phyloP scores from a whole-genome alignment of 441 rosid genomes.

The Biscutella laevigata region DNA sequence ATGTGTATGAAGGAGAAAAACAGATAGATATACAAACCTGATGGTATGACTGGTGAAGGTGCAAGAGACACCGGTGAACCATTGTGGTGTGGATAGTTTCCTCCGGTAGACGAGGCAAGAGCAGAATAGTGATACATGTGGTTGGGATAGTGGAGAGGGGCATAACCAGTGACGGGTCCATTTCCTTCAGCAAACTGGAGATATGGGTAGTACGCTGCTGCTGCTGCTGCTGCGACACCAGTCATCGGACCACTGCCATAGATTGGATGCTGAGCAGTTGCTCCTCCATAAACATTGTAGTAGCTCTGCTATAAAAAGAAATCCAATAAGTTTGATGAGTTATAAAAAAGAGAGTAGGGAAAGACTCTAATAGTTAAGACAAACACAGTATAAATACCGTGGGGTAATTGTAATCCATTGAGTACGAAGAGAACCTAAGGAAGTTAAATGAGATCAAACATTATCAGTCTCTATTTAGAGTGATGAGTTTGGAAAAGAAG shows the following conservation, averaged over 20 bases:
- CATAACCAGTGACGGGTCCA: conserved; percentile 46
- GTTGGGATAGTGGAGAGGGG: conserved; percentile 64
- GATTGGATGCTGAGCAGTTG: conserved; percentile 61
- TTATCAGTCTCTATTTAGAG: conserved; percentile 3
- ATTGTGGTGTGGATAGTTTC: conserved; percentile 56
- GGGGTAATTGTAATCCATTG: conserved; percentile 80
- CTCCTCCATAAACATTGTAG: conserved; percentile 75
- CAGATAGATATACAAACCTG: conserved; percentile 41
- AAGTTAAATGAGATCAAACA: conserved; percentile 1
- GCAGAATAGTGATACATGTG: conserved; percentile 65
- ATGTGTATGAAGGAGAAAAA: neutral
- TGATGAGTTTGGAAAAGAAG: neutral
- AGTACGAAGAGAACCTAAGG: conserved; percentile 72
- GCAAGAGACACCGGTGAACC: conserved; percentile 72
- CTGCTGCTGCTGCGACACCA: conserved; percentile 45
- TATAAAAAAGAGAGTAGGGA: neutral
- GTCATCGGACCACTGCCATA: conserved; percentile 59
- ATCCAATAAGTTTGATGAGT: neutral
- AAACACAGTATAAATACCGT: conserved; percentile 44
- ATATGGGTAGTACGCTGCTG: conserved; percentile 60
- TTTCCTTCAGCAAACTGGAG: conserved; percentile 68
- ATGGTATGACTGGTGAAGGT: conserved; percentile 64
- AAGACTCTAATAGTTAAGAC: neutral
- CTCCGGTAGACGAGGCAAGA: conserved; percentile 39
- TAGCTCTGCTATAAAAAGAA: conserved; percentile 42